These are phyloP conservation scores for Boletus mariae DNA, from an alignment of 1,284 basidiomycete genomes.

Conservation along the genomic window DNA sequence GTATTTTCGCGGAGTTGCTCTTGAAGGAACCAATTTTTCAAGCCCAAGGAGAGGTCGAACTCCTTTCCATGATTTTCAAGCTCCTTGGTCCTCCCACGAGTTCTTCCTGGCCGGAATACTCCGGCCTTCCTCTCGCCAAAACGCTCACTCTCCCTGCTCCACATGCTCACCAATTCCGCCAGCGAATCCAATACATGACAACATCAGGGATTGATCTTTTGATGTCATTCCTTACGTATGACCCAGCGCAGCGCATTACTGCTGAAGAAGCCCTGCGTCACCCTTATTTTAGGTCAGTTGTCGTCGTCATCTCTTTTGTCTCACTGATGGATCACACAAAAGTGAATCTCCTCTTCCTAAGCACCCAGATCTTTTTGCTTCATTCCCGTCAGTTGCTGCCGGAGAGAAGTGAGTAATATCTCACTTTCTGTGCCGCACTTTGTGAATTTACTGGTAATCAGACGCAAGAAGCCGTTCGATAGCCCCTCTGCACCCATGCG, in stretches of 20 bases:
- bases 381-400: slow-evolving; percentile 94
- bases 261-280: slow-evolving; percentile 89
- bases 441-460: slow-evolving; percentile 28
- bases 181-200: slow-evolving; percentile 79
- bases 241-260: slow-evolving; percentile 80
- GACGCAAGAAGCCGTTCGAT: slow-evolving; percentile 71
- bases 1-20: slow-evolving; percentile 96
- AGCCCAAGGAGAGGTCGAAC: slow-evolving; percentile 93
- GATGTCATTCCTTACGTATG: slow-evolving; percentile 81
- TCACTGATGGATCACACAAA: slow-evolving; percentile 10
- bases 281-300: slow-evolving; percentile 82
- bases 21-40: slow-evolving; percentile 93
- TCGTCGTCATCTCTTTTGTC: background rate
- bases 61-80: slow-evolving; percentile 90
- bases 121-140: slow-evolving; percentile 74
- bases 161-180: slow-evolving; percentile 68
- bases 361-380: slow-evolving; percentile 95
- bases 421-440: background rate
- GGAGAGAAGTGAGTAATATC: slow-evolving; percentile 78
- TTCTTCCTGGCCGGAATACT: slow-evolving; percentile 84
- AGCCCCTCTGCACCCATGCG: slow-evolving; percentile 74
- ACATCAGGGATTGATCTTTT: slow-evolving; percentile 85
- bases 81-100: slow-evolving; percentile 87
- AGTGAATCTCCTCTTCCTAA: slow-evolving; percentile 94
- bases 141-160: slow-evolving; percentile 76